Evolutionary conservation across 179 eudicot species (phyloP).

Genomic region (Drosera spatulata): DNA sequence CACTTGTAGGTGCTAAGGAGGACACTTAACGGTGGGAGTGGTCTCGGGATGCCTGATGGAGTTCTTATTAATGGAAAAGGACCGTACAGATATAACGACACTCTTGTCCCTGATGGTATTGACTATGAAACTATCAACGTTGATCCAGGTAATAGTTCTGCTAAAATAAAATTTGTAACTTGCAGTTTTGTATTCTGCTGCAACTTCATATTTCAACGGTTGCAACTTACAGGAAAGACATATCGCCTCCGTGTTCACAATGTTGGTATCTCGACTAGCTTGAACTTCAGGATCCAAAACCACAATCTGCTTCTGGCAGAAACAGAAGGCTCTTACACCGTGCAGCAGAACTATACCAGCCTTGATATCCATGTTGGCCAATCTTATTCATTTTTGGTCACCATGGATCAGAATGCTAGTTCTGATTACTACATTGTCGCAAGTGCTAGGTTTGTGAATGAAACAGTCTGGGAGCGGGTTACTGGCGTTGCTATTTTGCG

Average conservation of each 20-base stretch:
- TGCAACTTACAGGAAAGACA: too few relatives aligned
- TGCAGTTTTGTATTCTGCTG: too few relatives aligned
- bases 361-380: conserved; percentile 60
- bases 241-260: too few relatives aligned
- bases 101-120: conserved; percentile 60
- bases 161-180: too few relatives aligned
- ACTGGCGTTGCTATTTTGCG: conserved; percentile 49
- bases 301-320: too few relatives aligned
- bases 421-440: conserved; percentile 59
- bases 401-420: conserved; percentile 61
- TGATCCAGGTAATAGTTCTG: conserved; percentile 36
- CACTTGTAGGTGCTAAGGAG: conserved; percentile 52
- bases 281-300: too few relatives aligned
- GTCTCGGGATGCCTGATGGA: conserved; percentile 65
- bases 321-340: conserved; percentile 58
- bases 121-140: conserved; percentile 50
- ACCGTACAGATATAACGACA: too few relatives aligned
- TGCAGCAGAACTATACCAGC: conserved; percentile 60
- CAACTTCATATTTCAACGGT: too few relatives aligned
- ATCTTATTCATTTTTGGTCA: too few relatives aligned
- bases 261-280: too few relatives aligned
- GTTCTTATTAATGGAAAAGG: conserved; percentile 72
- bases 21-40: conserved; percentile 48
- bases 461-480: conserved; percentile 44
- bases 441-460: conserved; percentile 49